Evolutionary conservation across 2,329 filamentous ascomycete species (phyloP), one percentile per base, ranked within the genome.

Genomic region (Aspergillus vadensis): DNA sequence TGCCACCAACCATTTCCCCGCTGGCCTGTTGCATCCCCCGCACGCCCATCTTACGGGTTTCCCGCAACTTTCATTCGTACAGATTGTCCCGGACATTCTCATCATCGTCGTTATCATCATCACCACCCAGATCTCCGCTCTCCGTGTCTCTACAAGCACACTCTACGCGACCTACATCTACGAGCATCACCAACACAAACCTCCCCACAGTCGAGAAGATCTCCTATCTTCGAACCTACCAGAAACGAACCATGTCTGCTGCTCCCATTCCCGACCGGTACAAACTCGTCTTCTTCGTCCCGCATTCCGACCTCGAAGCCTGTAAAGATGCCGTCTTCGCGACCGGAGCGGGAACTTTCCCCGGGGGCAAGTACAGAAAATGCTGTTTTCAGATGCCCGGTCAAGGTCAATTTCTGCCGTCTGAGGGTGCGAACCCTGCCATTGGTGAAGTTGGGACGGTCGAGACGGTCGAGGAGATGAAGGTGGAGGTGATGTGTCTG

Each of bases 261-360:
- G 36, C 65, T 17, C 25, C 48, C 12, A 27, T 58, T 19, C 60
- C 66, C 44, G 70, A 71, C 59, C 72, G 73, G 58, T 76, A 79
- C 69, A 79, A 80, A 58, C 75, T 81, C n/a, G 62, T 78, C 60
- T 81, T 80, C 71, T 79, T 75, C 62, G 76, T 77, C 9, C 79
- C 79, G 1, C 67, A 72, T 27, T 61, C 72, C n/a, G 69, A 77
- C 61, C 66, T 75, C 32, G 74, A 79, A 48, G 43, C 64, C 9
- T 79, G 76, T 66, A 79, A 80, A 62, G 71, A 77, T 41, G 78
- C 78, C 21, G 65, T 81, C 56, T 80, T 79, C 61, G 69, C 72
- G 10, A 72, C 72, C 15, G 78, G 79, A 3, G 79, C 77, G 6
- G 79, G 79, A 15, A 71, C 70, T 17, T 80, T 76, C 63, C 77